Evolutionary conservation across 352 stramenopile species (phyloP).

Genomic region (Globisporangium carolinianum): DNA sequence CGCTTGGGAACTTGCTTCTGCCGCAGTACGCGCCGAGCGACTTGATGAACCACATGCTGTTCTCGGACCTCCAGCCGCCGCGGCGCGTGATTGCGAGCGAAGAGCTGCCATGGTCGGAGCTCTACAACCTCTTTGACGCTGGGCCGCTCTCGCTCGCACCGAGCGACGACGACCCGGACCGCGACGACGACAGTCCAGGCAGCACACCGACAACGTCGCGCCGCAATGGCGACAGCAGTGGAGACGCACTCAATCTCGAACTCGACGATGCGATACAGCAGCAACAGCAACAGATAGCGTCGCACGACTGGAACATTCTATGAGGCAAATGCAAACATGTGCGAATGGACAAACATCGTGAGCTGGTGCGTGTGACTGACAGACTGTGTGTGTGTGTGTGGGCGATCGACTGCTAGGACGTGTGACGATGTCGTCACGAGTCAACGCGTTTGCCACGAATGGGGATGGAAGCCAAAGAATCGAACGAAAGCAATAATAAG

Average conservation of each 20-base stretch:
- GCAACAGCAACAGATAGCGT: neutral
- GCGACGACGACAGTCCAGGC: constrained; percentile 40
- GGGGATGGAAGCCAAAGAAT: too few species aligned
- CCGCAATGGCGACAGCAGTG: constrained; percentile 9
- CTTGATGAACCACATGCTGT: constrained; percentile 58
- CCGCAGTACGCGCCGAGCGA: constrained; percentile 25
- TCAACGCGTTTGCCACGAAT: too few species aligned
- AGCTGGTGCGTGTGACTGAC: too few species aligned
- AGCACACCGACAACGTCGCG: constrained; percentile 17
- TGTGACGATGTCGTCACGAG: too few species aligned
- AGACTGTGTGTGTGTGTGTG: too few species aligned
- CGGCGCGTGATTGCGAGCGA: constrained; percentile 63
- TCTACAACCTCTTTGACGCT: constrained; percentile 76
- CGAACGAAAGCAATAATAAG: too few species aligned
- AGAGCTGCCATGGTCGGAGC: constrained; percentile 72
- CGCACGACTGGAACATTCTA: neutral
- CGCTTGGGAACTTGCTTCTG: constrained; percentile 9
- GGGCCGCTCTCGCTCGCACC: constrained; percentile 27
- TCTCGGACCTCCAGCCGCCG: constrained; percentile 45
- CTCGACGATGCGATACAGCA: neutral
- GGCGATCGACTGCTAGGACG: too few species aligned
- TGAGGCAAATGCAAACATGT: neutral
- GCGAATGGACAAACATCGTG: too few species aligned
- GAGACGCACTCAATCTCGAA: neutral
- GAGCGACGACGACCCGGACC: constrained; percentile 45